Percentiles rank a stretch among this genome's conserved stretches.
Evolutionary conservation across 2,329 filamentous ascomycete species (phyloP).

Genomic region (Alternaria atra): DNA sequence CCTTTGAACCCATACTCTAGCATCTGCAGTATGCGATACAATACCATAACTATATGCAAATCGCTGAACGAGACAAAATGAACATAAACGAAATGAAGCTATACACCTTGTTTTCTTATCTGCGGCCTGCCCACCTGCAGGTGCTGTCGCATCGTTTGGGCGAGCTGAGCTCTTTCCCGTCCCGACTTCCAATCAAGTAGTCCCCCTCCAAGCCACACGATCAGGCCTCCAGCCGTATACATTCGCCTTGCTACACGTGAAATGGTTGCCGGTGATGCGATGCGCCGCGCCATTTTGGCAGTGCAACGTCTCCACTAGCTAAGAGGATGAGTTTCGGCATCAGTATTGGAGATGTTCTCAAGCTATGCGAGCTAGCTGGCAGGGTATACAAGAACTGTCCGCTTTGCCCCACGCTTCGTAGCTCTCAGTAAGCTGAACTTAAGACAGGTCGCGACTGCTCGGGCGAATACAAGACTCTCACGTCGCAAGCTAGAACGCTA

Average conservation of each 20-base stretch:
- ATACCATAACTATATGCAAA: background rate
- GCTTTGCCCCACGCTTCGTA: background rate
- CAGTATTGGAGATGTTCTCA: slow-evolving; percentile 37
- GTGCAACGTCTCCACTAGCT: background rate
- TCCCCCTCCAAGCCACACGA: slow-evolving; percentile 4
- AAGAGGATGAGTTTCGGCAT: slow-evolving; percentile 38
- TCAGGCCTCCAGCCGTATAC: background rate
- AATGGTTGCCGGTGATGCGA: background rate
- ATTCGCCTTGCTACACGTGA: background rate
- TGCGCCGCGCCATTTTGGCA: background rate
- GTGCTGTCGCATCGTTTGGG: background rate
- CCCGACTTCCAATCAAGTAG: slow-evolving; percentile 10
- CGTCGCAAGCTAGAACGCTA: slow-evolving; percentile 36
- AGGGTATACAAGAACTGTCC: slow-evolving; percentile 40
- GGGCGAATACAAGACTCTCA: slow-evolving; percentile 41
- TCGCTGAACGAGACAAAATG: no score
- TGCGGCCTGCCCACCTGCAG: background rate
- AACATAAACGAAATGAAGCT: background rate
- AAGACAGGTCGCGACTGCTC: slow-evolving; percentile 40
- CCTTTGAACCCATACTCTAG: background rate
- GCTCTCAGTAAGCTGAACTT: background rate
- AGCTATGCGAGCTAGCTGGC: slow-evolving; percentile 35
- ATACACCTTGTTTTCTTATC: background rate
- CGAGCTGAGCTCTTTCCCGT: background rate
- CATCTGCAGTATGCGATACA: background rate